These are phyloP conservation scores for Chionographis japonica DNA, from an alignment of 106 monocot species.

Conservation along the genomic window DNA sequence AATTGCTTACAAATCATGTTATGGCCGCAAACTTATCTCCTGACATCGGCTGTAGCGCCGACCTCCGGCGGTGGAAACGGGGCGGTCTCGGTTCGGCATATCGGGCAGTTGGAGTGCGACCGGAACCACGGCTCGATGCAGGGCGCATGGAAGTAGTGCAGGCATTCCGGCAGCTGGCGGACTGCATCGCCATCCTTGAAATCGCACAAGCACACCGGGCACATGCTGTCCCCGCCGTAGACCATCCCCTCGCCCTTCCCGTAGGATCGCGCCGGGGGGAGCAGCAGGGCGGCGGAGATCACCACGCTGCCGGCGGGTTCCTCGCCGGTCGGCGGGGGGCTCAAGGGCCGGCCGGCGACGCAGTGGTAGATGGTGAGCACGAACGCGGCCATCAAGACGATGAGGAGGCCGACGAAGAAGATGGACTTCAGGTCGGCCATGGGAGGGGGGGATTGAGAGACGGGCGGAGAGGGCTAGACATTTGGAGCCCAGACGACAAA, in stretches of 20 bases:
- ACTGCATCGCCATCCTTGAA: constrained; percentile 9
- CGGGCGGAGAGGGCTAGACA: no score
- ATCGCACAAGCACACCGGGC: constrained; percentile 8
- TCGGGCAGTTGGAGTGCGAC: constrained; percentile 2
- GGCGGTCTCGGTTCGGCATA: constrained; percentile 9
- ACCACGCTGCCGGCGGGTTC: background rate
- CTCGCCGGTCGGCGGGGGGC: background rate
- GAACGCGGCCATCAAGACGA: background rate
- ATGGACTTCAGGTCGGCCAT: no score
- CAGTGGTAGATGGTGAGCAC: constrained; percentile 5
- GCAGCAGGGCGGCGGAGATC: background rate
- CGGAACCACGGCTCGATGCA: constrained; percentile 8
- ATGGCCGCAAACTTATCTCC: no score
- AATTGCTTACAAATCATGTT: no score
- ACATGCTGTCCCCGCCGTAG: background rate
- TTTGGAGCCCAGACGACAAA: no score
- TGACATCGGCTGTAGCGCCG: no score
- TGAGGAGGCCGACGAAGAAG: background rate
- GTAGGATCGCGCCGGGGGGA: background rate
- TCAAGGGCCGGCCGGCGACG: background rate
- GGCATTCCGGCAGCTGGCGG: constrained; percentile 7
- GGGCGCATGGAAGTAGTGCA: constrained; percentile 6
- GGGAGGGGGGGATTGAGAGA: no score
- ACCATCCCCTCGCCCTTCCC: background rate
- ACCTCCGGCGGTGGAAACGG: background rate